These are phyloP conservation scores for Halocafeteria seosinensis DNA, from an alignment of 108 stramenopile species.

Conservation along the genomic window DNA sequence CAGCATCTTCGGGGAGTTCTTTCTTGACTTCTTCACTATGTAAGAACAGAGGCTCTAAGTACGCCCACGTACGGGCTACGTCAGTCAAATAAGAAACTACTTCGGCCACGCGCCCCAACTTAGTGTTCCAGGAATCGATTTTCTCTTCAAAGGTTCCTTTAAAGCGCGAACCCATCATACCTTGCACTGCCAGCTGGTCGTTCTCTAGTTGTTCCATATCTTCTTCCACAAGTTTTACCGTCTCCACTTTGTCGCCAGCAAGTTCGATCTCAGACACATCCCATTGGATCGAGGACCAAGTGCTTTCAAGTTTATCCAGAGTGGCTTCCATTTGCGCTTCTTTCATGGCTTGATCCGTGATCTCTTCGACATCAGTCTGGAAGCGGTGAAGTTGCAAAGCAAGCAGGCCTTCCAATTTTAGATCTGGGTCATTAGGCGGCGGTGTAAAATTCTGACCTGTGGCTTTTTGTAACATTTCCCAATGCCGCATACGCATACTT, in stretches of 20 bases:
- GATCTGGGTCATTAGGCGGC: conserved; percentile 42
- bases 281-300: conserved; percentile 35
- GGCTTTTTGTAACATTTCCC: conserved; percentile 33
- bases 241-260: conserved; percentile 26
- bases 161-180: conserved; percentile 53
- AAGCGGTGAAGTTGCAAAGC: conserved; percentile 48
- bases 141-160: background rate
- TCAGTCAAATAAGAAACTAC: conserved; percentile 39
- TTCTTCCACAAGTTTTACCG: conserved; percentile 51
- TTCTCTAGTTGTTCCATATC: conserved; percentile 55
- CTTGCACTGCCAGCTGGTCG: conserved; percentile 56
- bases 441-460: conserved; percentile 41
- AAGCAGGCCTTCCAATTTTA: conserved; percentile 42
- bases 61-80: conserved; percentile 59
- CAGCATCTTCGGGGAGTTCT: conserved; percentile 55
- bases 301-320: conserved; percentile 34
- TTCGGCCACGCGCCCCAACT: conserved; percentile 19
- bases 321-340: conserved; percentile 59
- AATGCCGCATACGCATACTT: conserved; percentile 57
- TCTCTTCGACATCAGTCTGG: conserved; percentile 54
- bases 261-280: conserved; percentile 33
- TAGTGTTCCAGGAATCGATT: conserved; percentile 5
- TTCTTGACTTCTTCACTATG: conserved; percentile 55
- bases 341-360: conserved; percentile 55
- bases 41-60: conserved; percentile 61